phyloP scores from a whole-genome alignment of 768 basidiomycete genomes.

The Fibroporia radiculosa region DNA sequence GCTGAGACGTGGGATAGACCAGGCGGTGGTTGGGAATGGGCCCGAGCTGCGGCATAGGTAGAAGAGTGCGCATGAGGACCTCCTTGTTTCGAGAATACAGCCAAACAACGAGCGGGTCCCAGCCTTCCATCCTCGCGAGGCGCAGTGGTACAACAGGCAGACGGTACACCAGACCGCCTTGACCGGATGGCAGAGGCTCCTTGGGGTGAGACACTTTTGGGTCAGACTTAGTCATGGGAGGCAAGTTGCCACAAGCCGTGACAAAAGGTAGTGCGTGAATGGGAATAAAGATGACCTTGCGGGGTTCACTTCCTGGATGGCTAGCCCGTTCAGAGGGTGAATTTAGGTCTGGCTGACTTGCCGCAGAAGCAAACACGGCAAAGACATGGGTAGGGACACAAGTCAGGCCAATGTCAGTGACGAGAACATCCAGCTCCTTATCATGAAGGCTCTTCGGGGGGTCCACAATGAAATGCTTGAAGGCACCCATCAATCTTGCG shows the following conservation, averaged over 20 bases:
- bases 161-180: constrained; percentile 4
- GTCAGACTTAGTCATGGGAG: constrained; percentile 32
- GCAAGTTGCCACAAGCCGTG: constrained; percentile 54
- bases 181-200: no score
- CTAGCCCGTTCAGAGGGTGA: constrained; percentile 2
- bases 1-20: background rate
- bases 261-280: constrained; percentile 61
- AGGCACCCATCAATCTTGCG: constrained; percentile 7
- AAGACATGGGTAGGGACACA: constrained; percentile 14
- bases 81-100: constrained; percentile 40
- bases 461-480: constrained; percentile 6
- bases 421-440: constrained; percentile 9
- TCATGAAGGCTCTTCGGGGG: constrained; percentile 9
- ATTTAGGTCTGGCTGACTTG: constrained; percentile 1
- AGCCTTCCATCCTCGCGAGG: constrained; percentile 50
- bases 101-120: constrained; percentile 47
- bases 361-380: no score
- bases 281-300: constrained; percentile 32
- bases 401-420: constrained; percentile 12
- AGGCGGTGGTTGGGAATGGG: background rate
- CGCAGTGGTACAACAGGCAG: constrained; percentile 54
- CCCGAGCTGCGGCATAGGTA: background rate
- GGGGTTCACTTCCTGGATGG: background rate
- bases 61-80: constrained; percentile 3
- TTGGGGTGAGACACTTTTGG: background rate